Evolutionary conservation across 2,329 filamentous ascomycete genomes (phyloP), one percentile per base, ranked within the genome.

Genomic region (Teratosphaeria nubilosa): DNA sequence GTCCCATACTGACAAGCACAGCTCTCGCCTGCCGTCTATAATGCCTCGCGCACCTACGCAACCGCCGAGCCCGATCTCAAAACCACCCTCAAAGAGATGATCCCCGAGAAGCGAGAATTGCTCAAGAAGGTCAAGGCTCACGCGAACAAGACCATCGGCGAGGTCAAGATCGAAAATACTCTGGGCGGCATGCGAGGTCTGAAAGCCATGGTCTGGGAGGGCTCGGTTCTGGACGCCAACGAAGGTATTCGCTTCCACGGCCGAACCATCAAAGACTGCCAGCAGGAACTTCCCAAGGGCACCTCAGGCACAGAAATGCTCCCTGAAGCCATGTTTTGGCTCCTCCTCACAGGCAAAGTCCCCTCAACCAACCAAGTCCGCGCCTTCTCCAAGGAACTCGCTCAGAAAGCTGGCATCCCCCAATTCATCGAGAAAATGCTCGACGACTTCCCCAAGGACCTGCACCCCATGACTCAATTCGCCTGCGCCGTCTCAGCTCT

Each of bases 241-340:
- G 91, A 97, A 78, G 94, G 94, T 60, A 99, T 99, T 72, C 89
- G 92, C 63, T 99, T 99, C 82, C 94, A 97, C 74, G 94, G 94
- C 72, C 88, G 87, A 70, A 96, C 91, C 63, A 99, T 99, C 80
- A 95, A 95, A 78, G 92, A 99, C 72, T 99, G 94, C 79, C 94
- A 97, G 73, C 84, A 86, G 66, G 87, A 91, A 74, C 85, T 97
- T 16, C 91, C 94, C 72, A 97, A 96, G 80, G 94, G 92, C 66
- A 90, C 83, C 60, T 84, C 88, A 2, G 90, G 92, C 68, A 95
- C 90, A 5, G 92, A 97, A 78, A 99, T 97, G 94, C 83, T 97
- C 13, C 94, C 94, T 53, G 94, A 99, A 77, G 86, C 92, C 75
- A 99, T 99, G 94, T 99, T 99, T 82, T 99, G 94, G 94, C 85